Conservation (phyloP, 352 stramenopile genomes). For the Phytophthora capsici region DNA sequence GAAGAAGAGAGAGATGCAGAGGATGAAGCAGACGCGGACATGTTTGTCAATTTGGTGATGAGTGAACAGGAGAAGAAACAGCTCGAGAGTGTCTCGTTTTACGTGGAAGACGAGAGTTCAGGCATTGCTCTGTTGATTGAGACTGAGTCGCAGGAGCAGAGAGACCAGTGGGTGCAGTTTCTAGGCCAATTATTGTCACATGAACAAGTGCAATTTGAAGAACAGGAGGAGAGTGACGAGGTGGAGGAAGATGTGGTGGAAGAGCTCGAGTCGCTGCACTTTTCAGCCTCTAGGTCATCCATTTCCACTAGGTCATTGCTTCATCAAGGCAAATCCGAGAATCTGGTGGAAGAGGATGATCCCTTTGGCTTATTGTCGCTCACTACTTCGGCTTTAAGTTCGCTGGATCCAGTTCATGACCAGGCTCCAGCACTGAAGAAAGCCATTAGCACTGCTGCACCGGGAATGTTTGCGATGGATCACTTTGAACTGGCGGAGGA, state of each 20-base stretch:
- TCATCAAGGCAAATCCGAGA: constrained; percentile 46
- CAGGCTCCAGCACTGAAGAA: constrained; percentile 1
- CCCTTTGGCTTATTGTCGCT: constrained; percentile 56
- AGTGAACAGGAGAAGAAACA: constrained; percentile 30
- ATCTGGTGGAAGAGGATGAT: constrained; percentile 47
- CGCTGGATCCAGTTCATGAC: constrained; percentile 8
- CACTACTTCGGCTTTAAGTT: constrained; percentile 55
- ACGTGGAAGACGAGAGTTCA: constrained; percentile 45
- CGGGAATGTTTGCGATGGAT: constrained; percentile 57
- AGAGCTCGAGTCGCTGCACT: constrained; percentile 28
- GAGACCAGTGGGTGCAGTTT: constrained; percentile 44
- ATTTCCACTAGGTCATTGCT: constrained; percentile 41
- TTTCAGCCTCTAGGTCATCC: constrained; percentile 23
- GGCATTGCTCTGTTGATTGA: constrained; percentile 33
- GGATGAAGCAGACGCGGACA: not conserved
- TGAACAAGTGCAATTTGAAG: constrained; percentile 5
- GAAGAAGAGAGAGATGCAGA: constrained; percentile 8
- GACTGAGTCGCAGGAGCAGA: constrained; percentile 32
- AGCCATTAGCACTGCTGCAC: constrained; percentile 14
- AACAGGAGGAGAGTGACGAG: constrained; percentile 18
- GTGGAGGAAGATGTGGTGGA: constrained; percentile 24
- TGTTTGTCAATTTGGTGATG: constrained; percentile 10
- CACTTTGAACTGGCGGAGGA: constrained; percentile 49
- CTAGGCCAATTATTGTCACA: constrained; percentile 16
- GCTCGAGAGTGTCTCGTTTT: constrained; percentile 56